A percentile compares a stretch with the other conserved stretches of the same genome.
Evolutionary conservation across 2,329 filamentous ascomycete genomes (phyloP).

Genomic region (Penicillium sp.): DNA sequence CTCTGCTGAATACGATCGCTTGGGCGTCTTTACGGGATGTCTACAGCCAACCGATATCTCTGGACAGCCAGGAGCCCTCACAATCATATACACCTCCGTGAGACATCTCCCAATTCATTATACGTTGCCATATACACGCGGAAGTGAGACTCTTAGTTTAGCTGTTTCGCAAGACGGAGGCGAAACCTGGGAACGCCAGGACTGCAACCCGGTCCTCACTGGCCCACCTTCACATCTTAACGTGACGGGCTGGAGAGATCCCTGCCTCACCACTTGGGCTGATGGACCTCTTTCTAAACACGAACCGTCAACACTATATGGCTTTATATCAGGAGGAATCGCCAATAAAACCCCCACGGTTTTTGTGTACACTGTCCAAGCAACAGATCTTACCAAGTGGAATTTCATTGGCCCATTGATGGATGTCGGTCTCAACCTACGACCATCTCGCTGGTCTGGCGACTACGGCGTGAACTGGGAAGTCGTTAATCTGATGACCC

Average conservation of each 20-base stretch:
- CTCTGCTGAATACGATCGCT: conserved; percentile 36
- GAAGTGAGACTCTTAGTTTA: conserved; percentile 40
- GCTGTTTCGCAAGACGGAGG: conserved; percentile 41
- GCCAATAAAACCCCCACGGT: conserved; percentile 42
- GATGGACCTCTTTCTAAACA: conserved; percentile 6
- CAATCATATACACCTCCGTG: conserved; percentile 44
- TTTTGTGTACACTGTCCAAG: conserved; percentile 48
- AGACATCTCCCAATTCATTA: conserved; percentile 42
- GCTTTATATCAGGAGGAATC: conserved; percentile 51
- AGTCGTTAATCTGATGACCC: conserved; percentile 48
- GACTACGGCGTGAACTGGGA: conserved; percentile 55
- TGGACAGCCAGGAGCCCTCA: conserved; percentile 29
- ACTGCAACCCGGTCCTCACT: conserved; percentile 40
- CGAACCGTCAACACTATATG: conserved; percentile 38
- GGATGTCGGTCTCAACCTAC: conserved; percentile 41
- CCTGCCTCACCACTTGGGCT: conserved; percentile 31
- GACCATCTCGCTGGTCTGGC: conserved; percentile 48
- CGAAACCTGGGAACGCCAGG: conserved; percentile 35
- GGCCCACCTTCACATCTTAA: conserved; percentile 33
- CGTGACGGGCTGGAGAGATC: conserved; percentile 47
- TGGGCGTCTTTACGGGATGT: conserved; percentile 46
- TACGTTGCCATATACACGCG: conserved; percentile 37
- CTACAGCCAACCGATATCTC: conserved; percentile 30
- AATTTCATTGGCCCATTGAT: conserved; percentile 46
- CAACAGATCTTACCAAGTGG: conserved; percentile 45